A percentile compares a stretch with the other conserved stretches of the same genome.
phyloP scores from a whole-genome alignment of 2,329 filamentous ascomycete genomes.

The Hymenoscyphus albidus region DNA sequence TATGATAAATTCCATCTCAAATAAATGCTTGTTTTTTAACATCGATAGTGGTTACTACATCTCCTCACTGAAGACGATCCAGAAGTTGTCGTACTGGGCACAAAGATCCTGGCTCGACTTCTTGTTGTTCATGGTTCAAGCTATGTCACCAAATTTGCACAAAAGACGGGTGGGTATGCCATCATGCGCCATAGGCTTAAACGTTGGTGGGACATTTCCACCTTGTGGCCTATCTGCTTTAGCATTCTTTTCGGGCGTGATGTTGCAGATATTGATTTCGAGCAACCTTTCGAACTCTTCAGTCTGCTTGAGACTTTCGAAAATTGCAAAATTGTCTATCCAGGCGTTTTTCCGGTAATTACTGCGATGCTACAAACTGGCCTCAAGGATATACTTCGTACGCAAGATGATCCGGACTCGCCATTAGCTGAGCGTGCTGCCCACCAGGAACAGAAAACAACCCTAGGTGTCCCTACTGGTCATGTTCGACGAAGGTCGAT shows the following conservation, averaged over 20 bases:
- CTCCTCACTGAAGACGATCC: slow-evolving; percentile 82
- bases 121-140: slow-evolving; percentile 75
- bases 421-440: slow-evolving; percentile 37
- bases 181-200: slow-evolving; percentile 80
- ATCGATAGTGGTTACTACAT: slow-evolving; percentile 77
- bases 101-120: slow-evolving; percentile 78
- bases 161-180: slow-evolving; percentile 83
- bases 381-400: slow-evolving; percentile 64
- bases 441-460: slow-evolving; percentile 19
- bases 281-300: slow-evolving; percentile 69
- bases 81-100: slow-evolving; percentile 74
- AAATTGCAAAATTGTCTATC: slow-evolving; percentile 63
- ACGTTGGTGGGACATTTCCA: slow-evolving; percentile 82
- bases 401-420: slow-evolving; percentile 57
- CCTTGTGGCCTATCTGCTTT: slow-evolving; percentile 84
- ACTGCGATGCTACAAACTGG: slow-evolving; percentile 85
- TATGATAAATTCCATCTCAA: slow-evolving; percentile 37
- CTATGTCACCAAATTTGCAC: slow-evolving; percentile 84
- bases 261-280: slow-evolving; percentile 68
- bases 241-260: slow-evolving; percentile 84
- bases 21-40: slow-evolving; percentile 29
- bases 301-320: slow-evolving; percentile 72
- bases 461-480: slow-evolving; percentile 27
- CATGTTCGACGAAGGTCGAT: slow-evolving; percentile 50
- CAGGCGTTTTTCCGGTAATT: slow-evolving; percentile 76